These are phyloP conservation scores for Escovopsis sp. DNA, from an alignment of 2,329 filamentous ascomycete genomes.

Conservation along the genomic window DNA sequence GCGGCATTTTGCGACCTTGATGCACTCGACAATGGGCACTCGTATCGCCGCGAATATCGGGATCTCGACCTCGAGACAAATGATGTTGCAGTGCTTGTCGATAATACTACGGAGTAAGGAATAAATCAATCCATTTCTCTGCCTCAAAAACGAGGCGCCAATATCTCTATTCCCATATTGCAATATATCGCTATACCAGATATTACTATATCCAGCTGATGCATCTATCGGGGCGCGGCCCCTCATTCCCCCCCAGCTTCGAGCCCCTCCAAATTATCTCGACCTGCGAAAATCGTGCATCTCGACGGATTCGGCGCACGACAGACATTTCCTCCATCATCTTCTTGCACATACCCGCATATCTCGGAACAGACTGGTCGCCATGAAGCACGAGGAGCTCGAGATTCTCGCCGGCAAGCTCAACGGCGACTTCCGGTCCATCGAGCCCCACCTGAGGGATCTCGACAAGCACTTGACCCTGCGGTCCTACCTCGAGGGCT, in stretches of 20 bases:
- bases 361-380: slow-evolving; percentile 8
- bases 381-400: slow-evolving; percentile 44
- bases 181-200: too few species aligned
- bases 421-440: slow-evolving; percentile 62
- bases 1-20: slow-evolving; percentile 26
- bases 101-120: too few species aligned
- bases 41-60: too few species aligned
- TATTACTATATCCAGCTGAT: neutral
- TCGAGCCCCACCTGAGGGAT: slow-evolving; percentile 58
- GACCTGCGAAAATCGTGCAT: slow-evolving; percentile 9
- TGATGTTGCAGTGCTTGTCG: too few species aligned
- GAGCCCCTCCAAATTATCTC: slow-evolving; percentile 9
- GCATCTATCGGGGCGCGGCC: neutral
- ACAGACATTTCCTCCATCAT: slow-evolving; percentile 2
- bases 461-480: slow-evolving; percentile 81
- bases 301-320: slow-evolving; percentile 10
- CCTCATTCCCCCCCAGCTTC: slow-evolving; percentile 2
- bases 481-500: slow-evolving; percentile 73
- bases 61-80: too few species aligned
- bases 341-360: neutral
- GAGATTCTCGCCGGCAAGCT: slow-evolving; percentile 35
- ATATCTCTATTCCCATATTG: too few species aligned
- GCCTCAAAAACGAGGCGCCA: too few species aligned
- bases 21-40: too few species aligned
- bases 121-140: too few species aligned